Evolutionary conservation across 2,329 filamentous ascomycete genomes (phyloP).

Genomic region (Ascochyta viciae-villosae): DNA sequence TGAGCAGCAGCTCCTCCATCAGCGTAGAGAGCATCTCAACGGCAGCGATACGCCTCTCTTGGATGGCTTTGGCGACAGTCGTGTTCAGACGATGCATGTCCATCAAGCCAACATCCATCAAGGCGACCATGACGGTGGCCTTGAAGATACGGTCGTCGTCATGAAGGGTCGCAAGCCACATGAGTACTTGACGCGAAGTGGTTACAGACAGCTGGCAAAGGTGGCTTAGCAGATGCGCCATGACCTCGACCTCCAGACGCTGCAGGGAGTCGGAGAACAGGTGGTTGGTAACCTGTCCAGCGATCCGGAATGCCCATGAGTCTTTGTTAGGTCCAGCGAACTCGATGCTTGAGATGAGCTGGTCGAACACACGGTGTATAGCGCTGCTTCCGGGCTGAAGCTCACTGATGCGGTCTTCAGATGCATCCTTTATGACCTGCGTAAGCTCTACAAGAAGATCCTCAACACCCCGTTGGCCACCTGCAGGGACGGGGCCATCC

Average conservation of each 20-base stretch:
- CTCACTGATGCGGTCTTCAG: slow-evolving; percentile 65
- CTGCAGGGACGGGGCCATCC: slow-evolving; percentile 50
- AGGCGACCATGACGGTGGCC: slow-evolving; percentile 65
- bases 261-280: slow-evolving; percentile 63
- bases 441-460: slow-evolving; percentile 64
- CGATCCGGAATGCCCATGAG: slow-evolving; percentile 61
- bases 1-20: slow-evolving; percentile 79
- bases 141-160: slow-evolving; percentile 68
- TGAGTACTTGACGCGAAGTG: slow-evolving; percentile 62
- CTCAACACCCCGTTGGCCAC: slow-evolving; percentile 58
- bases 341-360: slow-evolving; percentile 62
- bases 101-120: slow-evolving; percentile 66
- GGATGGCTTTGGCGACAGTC: slow-evolving; percentile 75
- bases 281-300: slow-evolving; percentile 62
- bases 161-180: slow-evolving; percentile 59
- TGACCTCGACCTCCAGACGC: slow-evolving; percentile 67
- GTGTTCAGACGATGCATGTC: slow-evolving; percentile 66
- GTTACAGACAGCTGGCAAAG: slow-evolving; percentile 67
- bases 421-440: slow-evolving; percentile 61
- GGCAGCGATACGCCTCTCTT: slow-evolving; percentile 72
- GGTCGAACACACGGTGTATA: slow-evolving; percentile 65
- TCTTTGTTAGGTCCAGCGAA: slow-evolving; percentile 62
- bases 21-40: slow-evolving; percentile 82
- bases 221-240: slow-evolving; percentile 66
- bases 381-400: slow-evolving; percentile 59